phyloP scores from a whole-genome alignment of 1,284 basidiomycete species.

The Stygiomarasmius scandens region DNA sequence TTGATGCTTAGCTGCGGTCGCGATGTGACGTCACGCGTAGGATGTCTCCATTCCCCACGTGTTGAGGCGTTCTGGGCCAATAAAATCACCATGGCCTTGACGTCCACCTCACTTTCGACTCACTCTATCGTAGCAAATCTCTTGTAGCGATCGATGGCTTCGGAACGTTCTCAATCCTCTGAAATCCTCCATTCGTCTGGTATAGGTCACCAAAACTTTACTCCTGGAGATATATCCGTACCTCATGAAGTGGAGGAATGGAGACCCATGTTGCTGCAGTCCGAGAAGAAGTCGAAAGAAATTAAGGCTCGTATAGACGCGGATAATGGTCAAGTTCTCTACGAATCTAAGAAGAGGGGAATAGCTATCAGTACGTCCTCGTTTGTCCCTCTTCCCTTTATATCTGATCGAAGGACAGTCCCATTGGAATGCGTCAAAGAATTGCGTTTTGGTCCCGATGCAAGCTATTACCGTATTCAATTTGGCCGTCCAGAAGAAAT shows the following conservation, averaged over 20 bases:
- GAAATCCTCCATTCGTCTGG: not conserved
- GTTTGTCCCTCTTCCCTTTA: not conserved
- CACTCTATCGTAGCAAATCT: not conserved
- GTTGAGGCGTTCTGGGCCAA: not conserved
- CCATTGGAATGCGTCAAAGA: constrained; percentile 92
- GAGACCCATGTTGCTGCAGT: constrained; percentile 80
- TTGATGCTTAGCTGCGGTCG: not conserved
- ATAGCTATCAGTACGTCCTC: constrained; percentile 64
- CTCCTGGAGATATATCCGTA: constrained; percentile 1
- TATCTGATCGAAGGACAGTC: constrained; percentile 48
- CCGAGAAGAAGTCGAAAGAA: constrained; percentile 80
- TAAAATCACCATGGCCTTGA: not conserved
- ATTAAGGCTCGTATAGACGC: constrained; percentile 77
- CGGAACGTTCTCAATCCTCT: not conserved
- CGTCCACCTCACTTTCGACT: not conserved
- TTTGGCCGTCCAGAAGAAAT: constrained; percentile 66
- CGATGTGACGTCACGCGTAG: not conserved
- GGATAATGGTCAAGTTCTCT: constrained; percentile 81
- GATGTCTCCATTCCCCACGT: too few species aligned
- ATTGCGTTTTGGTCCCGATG: constrained; percentile 78
- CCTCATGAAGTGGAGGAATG: constrained; percentile 13
- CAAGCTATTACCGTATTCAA: constrained; percentile 79
- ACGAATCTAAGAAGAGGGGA: constrained; percentile 72
- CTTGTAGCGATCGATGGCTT: not conserved
- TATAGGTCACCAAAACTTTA: not conserved